Conservation (phyloP, 2,329 filamentous ascomycete genomes). For the Pestalotiopsis sp. region DNA sequence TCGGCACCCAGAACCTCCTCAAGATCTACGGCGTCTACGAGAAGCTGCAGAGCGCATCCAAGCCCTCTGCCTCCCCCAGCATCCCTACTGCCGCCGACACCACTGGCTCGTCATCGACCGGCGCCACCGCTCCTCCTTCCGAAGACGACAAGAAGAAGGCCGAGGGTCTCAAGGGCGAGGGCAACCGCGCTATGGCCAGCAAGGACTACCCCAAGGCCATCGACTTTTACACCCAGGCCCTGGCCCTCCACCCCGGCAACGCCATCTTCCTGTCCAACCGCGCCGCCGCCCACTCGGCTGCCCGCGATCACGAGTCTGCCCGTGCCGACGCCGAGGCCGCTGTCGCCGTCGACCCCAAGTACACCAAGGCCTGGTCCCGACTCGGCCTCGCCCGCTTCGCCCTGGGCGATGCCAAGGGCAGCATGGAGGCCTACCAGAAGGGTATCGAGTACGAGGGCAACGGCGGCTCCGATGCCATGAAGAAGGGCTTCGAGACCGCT, state of each 20-base stretch:
- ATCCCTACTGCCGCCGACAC: slow-evolving; percentile 40
- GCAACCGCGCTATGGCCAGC: slow-evolving; percentile 92
- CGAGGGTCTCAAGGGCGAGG: slow-evolving; percentile 84
- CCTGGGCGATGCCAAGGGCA: slow-evolving; percentile 84
- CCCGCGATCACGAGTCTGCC: slow-evolving; percentile 81
- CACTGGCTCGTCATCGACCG: not conserved
- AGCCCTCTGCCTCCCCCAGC: slow-evolving; percentile 38
- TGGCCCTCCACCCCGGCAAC: slow-evolving; percentile 80
- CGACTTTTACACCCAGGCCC: slow-evolving; percentile 84
- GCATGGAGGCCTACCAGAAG: slow-evolving; percentile 91
- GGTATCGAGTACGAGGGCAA: slow-evolving; percentile 94
- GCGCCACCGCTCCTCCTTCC: slow-evolving; percentile 37
- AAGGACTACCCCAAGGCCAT: slow-evolving; percentile 88
- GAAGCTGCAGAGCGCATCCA: slow-evolving; percentile 72
- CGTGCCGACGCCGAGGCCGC: slow-evolving; percentile 89
- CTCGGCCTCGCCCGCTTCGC: slow-evolving; percentile 91
- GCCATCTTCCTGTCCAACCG: slow-evolving; percentile 98
- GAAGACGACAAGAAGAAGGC: slow-evolving; percentile 76
- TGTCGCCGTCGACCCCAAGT: slow-evolving; percentile 83
- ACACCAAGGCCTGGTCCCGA: slow-evolving; percentile 96
- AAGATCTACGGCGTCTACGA: slow-evolving; percentile 96
- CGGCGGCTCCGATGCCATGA: slow-evolving; percentile 95
- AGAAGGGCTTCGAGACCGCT: slow-evolving; percentile 93
- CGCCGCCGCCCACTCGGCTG: slow-evolving; percentile 87
- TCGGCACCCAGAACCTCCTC: slow-evolving; percentile 84